phyloP scores from a whole-genome alignment of 768 basidiomycete species.

The Mycena pura region DNA sequence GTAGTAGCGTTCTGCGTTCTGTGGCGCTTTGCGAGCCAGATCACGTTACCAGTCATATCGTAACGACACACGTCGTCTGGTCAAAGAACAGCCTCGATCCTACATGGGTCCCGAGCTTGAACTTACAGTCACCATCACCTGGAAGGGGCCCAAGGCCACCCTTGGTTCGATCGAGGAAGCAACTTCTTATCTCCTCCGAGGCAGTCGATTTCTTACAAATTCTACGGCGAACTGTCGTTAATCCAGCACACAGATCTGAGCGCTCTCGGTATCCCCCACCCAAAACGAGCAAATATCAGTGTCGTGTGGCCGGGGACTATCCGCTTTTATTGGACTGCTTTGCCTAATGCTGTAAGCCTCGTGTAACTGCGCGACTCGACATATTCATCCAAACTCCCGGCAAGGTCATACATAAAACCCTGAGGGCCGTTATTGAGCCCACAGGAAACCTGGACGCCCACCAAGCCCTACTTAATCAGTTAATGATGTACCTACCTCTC shows the following conservation, averaged over 20 bases:
- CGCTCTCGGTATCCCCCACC: constrained; percentile 45
- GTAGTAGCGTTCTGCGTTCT: too few relatives aligned
- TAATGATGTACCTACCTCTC: neutral
- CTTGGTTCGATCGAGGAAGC: constrained; percentile 30
- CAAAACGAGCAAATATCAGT: constrained; percentile 42
- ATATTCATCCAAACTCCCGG: neutral
- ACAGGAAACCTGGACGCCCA: neutral
- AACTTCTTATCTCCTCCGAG: constrained; percentile 32
- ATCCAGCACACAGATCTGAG: constrained; percentile 35
- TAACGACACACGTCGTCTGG: too few relatives aligned
- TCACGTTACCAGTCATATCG: too few relatives aligned
- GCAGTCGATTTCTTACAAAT: neutral
- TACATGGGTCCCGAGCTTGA: constrained; percentile 29
- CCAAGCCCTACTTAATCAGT: neutral
- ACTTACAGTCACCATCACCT: constrained; percentile 36
- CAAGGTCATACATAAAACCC: constrained; percentile 9
- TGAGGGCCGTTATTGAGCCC: neutral
- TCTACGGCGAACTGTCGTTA: neutral
- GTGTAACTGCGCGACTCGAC: neutral
- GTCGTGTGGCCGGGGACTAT: constrained; percentile 42
- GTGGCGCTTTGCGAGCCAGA: too few relatives aligned
- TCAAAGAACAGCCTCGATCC: too few relatives aligned
- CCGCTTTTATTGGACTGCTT: constrained; percentile 28
- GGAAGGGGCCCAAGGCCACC: constrained; percentile 19
- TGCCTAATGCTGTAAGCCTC: constrained; percentile 13